These are phyloP conservation scores for Ambrosiella beaveri DNA, from an alignment of 2,329 filamentous ascomycete species.

Conservation along the genomic window DNA sequence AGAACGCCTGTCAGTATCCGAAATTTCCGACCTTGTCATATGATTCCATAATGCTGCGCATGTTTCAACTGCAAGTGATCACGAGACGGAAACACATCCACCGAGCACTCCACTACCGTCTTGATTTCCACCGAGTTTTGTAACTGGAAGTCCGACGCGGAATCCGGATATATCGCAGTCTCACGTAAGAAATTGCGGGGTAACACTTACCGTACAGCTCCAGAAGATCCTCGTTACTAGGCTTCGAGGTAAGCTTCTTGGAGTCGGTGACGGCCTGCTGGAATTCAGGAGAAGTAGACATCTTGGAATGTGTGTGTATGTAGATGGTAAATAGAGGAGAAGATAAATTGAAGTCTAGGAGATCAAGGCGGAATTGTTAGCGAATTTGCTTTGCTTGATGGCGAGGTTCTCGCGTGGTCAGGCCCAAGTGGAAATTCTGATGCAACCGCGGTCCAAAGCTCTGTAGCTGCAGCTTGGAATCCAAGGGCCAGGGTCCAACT, in stretches of 20 bases:
- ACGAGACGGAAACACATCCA: too few species aligned
- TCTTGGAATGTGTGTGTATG: constrained; percentile 17
- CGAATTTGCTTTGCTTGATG: not conserved
- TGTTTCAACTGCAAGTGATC: too few species aligned
- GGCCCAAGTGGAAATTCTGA: not conserved
- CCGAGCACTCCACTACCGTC: too few species aligned
- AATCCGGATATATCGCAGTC: too few species aligned
- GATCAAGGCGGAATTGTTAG: not conserved
- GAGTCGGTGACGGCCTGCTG: constrained; percentile 42
- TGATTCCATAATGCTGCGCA: too few species aligned
- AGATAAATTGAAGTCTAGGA: not conserved
- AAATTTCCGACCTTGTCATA: too few species aligned
- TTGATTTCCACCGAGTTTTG: not conserved
- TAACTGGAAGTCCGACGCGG: not conserved
- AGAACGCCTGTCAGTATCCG: not conserved
- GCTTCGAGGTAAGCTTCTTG: constrained; percentile 51
- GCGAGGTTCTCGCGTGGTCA: not conserved
- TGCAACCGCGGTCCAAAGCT: not conserved
- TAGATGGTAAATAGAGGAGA: not conserved
- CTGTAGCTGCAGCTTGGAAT: not conserved
- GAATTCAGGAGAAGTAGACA: constrained; percentile 32
- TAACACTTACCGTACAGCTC: constrained; percentile 36
- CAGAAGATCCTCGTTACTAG: constrained; percentile 46
- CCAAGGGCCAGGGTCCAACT: not conserved
- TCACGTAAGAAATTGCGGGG: too few species aligned